phyloP scores from a whole-genome alignment of 352 stramenopile species.

The Pythium volutum region DNA sequence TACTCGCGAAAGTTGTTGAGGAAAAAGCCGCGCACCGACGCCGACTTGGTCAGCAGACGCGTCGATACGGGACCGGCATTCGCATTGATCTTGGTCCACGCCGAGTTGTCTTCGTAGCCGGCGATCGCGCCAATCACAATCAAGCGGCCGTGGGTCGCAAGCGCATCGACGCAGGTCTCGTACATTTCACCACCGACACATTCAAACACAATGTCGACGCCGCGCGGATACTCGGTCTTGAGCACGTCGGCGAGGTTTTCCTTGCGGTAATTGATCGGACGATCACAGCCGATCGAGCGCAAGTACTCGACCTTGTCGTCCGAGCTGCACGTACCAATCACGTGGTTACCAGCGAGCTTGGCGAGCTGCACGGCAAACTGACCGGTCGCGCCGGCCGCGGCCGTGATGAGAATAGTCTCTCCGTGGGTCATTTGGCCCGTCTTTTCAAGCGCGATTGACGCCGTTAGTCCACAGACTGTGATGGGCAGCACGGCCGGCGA shows the following conservation, averaged over 20 bases:
- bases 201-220: conserved; percentile 48
- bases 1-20: conserved; percentile 36
- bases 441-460: conserved; percentile 40
- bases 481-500: conserved; percentile 35
- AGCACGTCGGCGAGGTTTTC: conserved; percentile 42
- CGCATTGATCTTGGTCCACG: conserved; percentile 42
- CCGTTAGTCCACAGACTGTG: conserved; percentile 37
- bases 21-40: conserved; percentile 44
- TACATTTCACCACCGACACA: conserved; percentile 45
- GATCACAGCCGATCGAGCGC: conserved; percentile 43
- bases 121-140: conserved; percentile 45
- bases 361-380: conserved; percentile 73
- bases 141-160: conserved; percentile 34
- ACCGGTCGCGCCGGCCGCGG: conserved; percentile 54
- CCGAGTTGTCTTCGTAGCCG: conserved; percentile 45
- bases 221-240: conserved; percentile 45
- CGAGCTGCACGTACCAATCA: conserved; percentile 67
- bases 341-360: conserved; percentile 61
- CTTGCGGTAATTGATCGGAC: conserved; percentile 77
- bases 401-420: conserved; percentile 46
- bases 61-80: conserved; percentile 27
- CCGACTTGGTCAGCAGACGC: conserved; percentile 42
- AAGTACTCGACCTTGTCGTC: conserved; percentile 79
- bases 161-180: conserved; percentile 31
- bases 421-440: conserved; percentile 41